Evolutionary conservation across 129 eudicot species (phyloP).

Genomic region (Centella asiatica): DNA sequence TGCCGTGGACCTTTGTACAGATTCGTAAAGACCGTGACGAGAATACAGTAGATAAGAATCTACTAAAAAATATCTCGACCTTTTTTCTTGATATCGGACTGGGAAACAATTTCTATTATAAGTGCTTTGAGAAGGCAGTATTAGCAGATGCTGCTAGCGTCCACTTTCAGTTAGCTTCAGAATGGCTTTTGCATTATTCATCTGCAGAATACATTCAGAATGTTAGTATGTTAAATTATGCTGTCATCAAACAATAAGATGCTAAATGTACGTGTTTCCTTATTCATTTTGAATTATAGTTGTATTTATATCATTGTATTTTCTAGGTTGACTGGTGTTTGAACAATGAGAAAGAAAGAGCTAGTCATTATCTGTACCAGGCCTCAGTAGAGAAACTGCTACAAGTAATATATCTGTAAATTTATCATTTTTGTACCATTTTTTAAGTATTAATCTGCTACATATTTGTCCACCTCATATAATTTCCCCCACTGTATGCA

Average conservation of each 20-base stretch:
- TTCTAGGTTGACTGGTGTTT: conserved; percentile 33
- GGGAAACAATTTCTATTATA: conserved; percentile 31
- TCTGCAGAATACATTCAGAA: conserved; percentile 28
- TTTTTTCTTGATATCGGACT: conserved; percentile 28
- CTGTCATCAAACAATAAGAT: neutral
- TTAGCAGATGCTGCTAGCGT: conserved; percentile 29
- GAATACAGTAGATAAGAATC: conserved; percentile 25
- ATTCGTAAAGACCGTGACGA: conserved; percentile 40
- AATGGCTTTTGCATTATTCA: conserved; percentile 37
- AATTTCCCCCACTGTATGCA: neutral
- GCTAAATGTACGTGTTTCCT: neutral
- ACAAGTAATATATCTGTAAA: conserved; percentile 26
- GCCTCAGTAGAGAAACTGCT: conserved; percentile 38
- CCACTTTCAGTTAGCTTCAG: conserved; percentile 32
- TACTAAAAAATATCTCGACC: conserved; percentile 33
- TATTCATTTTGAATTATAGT: neutral
- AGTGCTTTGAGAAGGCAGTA: conserved; percentile 35
- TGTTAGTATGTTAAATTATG: conserved; percentile 21
- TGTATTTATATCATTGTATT: conserved; percentile 4
- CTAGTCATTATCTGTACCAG: conserved; percentile 30
- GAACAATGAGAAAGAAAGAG: conserved; percentile 41
- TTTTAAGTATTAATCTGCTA: neutral
- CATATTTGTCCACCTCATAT: neutral
- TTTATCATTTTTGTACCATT: neutral
- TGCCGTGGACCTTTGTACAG: conserved; percentile 22